These are phyloP conservation scores for Fusarium sp. DNA, from an alignment of 2,329 filamentous ascomycete species.

Conservation along the genomic window DNA sequence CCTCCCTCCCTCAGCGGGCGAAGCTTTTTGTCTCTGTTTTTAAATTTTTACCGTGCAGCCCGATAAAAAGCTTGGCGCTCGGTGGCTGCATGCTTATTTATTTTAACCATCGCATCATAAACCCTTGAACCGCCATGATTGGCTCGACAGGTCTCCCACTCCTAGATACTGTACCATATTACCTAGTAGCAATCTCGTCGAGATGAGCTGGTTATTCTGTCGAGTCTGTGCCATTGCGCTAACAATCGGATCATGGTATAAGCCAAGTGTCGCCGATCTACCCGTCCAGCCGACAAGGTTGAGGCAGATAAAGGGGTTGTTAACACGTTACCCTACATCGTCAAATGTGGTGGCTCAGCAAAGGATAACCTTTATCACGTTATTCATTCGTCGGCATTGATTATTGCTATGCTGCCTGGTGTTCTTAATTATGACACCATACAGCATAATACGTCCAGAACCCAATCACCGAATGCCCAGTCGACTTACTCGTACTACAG, in stretches of 20 bases:
- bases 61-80: conserved; percentile 42
- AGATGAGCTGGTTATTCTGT: not conserved
- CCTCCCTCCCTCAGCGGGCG: conserved; percentile 21
- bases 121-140: conserved; percentile 16
- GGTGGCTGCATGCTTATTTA: conserved; percentile 43
- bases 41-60: conserved; percentile 41
- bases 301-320: not conserved
- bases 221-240: not conserved
- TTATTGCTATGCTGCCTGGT: not conserved
- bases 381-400: not conserved
- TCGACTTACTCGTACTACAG: not conserved
- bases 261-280: conserved; percentile 21
- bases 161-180: not conserved
- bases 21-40: conserved; percentile 40
- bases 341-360: not conserved
- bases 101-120: conserved; percentile 18
- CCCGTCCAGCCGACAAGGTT: conserved; percentile 4
- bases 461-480: not conserved
- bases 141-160: not conserved
- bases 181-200: not conserved
- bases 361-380: not conserved
- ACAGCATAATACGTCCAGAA: not conserved
- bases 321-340: not conserved
- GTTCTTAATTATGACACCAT: not conserved
- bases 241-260: not conserved